These are phyloP conservation scores for Acephala macrosclerotiorum DNA, from an alignment of 2,329 filamentous ascomycete species.

Conservation along the genomic window DNA sequence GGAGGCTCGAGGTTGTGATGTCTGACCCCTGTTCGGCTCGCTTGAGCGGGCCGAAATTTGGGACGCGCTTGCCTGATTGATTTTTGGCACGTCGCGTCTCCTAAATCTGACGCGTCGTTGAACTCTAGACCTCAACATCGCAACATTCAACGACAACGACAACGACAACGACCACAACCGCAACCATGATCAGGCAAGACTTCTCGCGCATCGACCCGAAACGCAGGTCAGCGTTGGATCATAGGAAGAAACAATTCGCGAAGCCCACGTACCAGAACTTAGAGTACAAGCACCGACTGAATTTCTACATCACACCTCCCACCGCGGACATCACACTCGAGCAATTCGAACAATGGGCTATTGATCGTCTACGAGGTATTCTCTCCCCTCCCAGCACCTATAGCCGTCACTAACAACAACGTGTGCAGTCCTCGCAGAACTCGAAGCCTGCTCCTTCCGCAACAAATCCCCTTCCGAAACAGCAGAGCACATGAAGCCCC, in stretches of 20 bases:
- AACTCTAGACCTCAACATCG: background rate
- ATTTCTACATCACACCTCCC: slow-evolving; percentile 88
- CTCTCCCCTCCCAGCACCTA: slow-evolving; percentile 39
- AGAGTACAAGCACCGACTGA: slow-evolving; percentile 85
- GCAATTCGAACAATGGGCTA: slow-evolving; percentile 98
- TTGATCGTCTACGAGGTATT: slow-evolving; percentile 83
- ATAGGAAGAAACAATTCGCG: slow-evolving; percentile 88
- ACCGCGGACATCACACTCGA: slow-evolving; percentile 95
- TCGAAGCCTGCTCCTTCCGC: slow-evolving; percentile 95
- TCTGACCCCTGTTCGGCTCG: background rate
- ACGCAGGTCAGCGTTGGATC: slow-evolving; percentile 76
- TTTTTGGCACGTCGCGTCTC: slow-evolving; percentile 10
- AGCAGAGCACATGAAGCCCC: slow-evolving; percentile 79
- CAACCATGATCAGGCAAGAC: slow-evolving; percentile 45
- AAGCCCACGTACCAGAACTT: slow-evolving; percentile 77
- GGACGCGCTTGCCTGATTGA: slow-evolving; percentile 3
- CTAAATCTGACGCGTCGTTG: background rate
- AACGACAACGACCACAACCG: background rate
- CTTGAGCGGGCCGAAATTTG: background rate
- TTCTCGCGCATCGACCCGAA: slow-evolving; percentile 59
- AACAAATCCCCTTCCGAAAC: slow-evolving; percentile 89
- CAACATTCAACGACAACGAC: background rate
- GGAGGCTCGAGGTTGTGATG: background rate
- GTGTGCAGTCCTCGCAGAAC: slow-evolving; percentile 78
- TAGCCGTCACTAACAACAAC: background rate